Evolutionary conservation across 1,139 yeast species (phyloP).

Genomic region (Taiozyma onychis): DNA sequence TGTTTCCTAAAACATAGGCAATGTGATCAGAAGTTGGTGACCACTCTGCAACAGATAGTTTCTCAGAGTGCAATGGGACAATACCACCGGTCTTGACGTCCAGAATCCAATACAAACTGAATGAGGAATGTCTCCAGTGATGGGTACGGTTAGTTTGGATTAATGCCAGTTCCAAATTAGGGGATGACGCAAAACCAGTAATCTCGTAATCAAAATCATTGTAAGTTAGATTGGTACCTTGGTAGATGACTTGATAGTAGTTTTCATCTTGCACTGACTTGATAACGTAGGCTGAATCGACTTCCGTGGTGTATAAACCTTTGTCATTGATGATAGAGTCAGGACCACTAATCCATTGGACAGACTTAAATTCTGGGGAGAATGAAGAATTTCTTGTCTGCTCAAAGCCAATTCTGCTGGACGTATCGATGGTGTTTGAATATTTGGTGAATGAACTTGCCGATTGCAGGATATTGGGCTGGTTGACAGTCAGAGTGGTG

Average conservation of each 20-base stretch:
- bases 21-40: slow-evolving; percentile 68
- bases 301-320: slow-evolving; percentile 30
- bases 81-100: slow-evolving; percentile 34
- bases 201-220: slow-evolving; percentile 37
- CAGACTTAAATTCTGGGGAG: slow-evolving; percentile 39
- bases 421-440: neutral
- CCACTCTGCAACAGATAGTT: slow-evolving; percentile 57
- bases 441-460: neutral
- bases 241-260: slow-evolving; percentile 41
- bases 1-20: slow-evolving; percentile 66
- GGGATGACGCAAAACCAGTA: slow-evolving; percentile 54
- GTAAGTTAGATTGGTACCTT: slow-evolving; percentile 40
- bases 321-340: slow-evolving; percentile 27
- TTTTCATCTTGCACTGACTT: slow-evolving; percentile 37
- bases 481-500: neutral
- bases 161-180: slow-evolving; percentile 52
- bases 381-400: slow-evolving; percentile 46
- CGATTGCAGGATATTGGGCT: neutral
- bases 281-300: slow-evolving; percentile 25
- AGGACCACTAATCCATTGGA: slow-evolving; percentile 65
- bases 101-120: slow-evolving; percentile 63
- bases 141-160: slow-evolving; percentile 50
- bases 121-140: slow-evolving; percentile 82
- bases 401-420: slow-evolving; percentile 29
- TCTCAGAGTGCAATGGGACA: slow-evolving; percentile 35